Conservation (phyloP, 805 yeast genomes). For the Naumovozyma baii region DNA sequence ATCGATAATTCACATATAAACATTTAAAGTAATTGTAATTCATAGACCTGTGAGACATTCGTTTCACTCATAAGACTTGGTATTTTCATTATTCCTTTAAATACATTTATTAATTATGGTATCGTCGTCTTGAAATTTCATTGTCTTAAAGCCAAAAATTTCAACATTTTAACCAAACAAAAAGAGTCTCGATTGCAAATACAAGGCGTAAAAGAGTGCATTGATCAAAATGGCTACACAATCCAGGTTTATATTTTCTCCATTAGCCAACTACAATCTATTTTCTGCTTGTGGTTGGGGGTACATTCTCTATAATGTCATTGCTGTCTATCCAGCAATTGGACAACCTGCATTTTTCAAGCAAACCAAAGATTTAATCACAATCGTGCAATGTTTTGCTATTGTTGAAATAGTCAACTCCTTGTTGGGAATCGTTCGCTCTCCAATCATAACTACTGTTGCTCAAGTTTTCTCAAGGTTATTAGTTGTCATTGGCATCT, state of each 20-base stretch:
- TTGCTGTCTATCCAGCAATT: constrained; percentile 31
- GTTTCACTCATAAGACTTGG: neutral
- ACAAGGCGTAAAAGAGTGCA: neutral
- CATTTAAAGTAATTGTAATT: neutral
- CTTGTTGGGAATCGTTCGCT: constrained; percentile 66
- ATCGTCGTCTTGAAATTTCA: too few species aligned
- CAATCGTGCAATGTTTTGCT: constrained; percentile 69
- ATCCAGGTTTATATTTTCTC: constrained; percentile 16
- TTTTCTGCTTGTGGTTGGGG: constrained; percentile 47
- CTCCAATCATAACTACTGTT: constrained; percentile 74
- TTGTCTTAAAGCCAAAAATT: too few species aligned
- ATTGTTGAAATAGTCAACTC: constrained; percentile 74
- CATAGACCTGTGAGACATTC: neutral
- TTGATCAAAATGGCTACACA: constrained; percentile 14
- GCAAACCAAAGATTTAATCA: constrained; percentile 48
- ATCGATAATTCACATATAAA: neutral
- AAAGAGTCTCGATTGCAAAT: neutral
- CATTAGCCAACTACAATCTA: constrained; percentile 41
- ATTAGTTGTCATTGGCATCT: constrained; percentile 73
- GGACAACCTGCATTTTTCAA: constrained; percentile 64
- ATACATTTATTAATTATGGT: too few species aligned
- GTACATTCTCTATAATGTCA: constrained; percentile 38
- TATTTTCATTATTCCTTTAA: too few species aligned
- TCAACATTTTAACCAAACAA: neutral
- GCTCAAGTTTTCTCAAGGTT: constrained; percentile 85